Base-by-base conservation (phyloP, 2,329 filamentous ascomycete species). In the Fusarium marasasianum region DNA sequence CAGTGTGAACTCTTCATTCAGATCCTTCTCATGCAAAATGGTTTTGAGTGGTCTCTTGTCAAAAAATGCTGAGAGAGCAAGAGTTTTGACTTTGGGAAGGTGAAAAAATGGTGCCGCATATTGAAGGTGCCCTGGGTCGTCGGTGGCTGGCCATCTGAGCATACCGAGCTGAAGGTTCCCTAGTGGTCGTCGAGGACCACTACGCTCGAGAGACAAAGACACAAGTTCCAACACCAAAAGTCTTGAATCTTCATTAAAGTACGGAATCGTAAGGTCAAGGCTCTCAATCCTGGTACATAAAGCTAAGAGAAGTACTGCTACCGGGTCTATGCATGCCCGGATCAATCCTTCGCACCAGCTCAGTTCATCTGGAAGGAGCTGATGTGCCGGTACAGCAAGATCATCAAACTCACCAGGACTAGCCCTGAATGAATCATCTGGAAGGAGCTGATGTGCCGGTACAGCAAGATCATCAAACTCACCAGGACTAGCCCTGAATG, bases 121-220 rank as follows among this genome's bases (percentile, higher is more conserved):
- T 18, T 40, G 33, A 12, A n/a, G 31, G 5, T 24, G 0, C 3
- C 37, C 57, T 0, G 17, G 4, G 0, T 22, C n/a, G n/a, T n/a
- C n/a, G n/a, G n/a, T n/a, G n/a, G n/a, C n/a, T n/a, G n/a, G n/a
- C n/a, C 35, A 26, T 59, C 15, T 9, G 12, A 51, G 3, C 6
- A 61, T 8, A 15, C 5, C 29, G 2, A 14, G 10, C 3, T 11
- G 11, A 2, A 61, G 29, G 14, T 20, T 18, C 3, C 3, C 18
- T 2, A 61, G 4, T 18, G 44, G 56, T 0, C 17, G 3, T 12
- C 20, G 8, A 0, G 26, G 26, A 1, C 37, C 26, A 7, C 3
- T 18, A 8, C 11, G 5, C 15, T 1, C 1, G 2, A 51, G 33
- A 14, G 33, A 1, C 15, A 26, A n/a, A 11, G 29, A 41, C 1